phyloP scores from a whole-genome alignment of 2,329 filamentous ascomycete species.

The Dactylellina sp. region DNA sequence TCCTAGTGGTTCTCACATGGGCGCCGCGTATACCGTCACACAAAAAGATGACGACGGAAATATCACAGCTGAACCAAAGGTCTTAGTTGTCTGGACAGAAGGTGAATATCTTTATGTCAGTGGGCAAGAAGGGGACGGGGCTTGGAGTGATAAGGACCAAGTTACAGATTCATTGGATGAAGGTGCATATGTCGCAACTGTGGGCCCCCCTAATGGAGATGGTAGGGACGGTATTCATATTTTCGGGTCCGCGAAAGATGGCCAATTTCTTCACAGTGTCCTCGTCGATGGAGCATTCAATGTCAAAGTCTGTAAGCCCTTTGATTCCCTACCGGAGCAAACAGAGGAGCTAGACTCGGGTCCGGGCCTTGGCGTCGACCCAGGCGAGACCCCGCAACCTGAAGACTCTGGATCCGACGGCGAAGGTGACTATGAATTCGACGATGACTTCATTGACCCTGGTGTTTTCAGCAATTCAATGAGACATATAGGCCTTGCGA shows the following conservation, averaged over 20 bases:
- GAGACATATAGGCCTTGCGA: too few relatives aligned
- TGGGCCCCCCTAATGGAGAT: neutral
- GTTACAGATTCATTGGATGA: neutral
- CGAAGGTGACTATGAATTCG: too few relatives aligned
- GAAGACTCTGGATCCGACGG: too few relatives aligned
- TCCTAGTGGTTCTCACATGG: neutral
- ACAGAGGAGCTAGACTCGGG: neutral
- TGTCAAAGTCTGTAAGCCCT: neutral
- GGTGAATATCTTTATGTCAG: neutral
- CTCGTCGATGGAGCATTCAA: neutral
- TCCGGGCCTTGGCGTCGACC: too few relatives aligned
- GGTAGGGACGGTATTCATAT: constrained; percentile 6
- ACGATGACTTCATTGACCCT: too few relatives aligned
- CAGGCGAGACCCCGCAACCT: too few relatives aligned
- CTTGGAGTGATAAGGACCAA: neutral
- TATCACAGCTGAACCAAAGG: neutral
- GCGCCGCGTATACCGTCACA: neutral
- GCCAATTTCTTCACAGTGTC: constrained; percentile 4
- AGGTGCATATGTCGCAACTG: neutral
- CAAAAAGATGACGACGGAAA: neutral
- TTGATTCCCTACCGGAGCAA: too few relatives aligned
- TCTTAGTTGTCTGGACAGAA: constrained; percentile 5
- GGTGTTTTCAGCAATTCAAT: too few relatives aligned
- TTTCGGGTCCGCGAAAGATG: constrained; percentile 9
- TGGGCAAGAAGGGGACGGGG: neutral